These are phyloP conservation scores for Santalum album DNA, from an alignment of 164 flowering plant genomes.

Conservation along the genomic window DNA sequence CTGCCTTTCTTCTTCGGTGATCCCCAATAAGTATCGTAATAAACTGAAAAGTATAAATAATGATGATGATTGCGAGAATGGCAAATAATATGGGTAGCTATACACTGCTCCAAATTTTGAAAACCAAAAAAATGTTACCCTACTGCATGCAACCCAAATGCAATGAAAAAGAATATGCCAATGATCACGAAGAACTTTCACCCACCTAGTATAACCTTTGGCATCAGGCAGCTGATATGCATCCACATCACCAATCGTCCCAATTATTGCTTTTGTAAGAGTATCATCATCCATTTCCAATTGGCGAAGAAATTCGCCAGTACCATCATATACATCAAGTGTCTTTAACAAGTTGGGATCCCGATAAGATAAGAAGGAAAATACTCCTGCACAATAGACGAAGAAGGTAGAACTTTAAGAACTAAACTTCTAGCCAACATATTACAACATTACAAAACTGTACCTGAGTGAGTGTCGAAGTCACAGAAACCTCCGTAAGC, in stretches of 20 bases:
- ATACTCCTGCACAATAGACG: constrained; percentile 52
- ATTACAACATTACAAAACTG: neutral
- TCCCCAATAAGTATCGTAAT: constrained; percentile 65
- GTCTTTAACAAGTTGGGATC: constrained; percentile 97
- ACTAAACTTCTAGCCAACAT: neutral
- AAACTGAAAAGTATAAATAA: constrained; percentile 37
- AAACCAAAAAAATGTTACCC: neutral
- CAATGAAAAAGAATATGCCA: neutral
- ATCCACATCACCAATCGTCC: constrained; percentile 97
- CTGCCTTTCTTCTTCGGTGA: constrained; percentile 90
- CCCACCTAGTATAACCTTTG: constrained; percentile 94
- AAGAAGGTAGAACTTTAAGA: neutral
- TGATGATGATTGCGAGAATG: neutral
- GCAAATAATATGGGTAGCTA: too few species aligned
- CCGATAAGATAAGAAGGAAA: constrained; percentile 87
- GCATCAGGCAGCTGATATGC: constrained; percentile 97
- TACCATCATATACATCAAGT: constrained; percentile 83
- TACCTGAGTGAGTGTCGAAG: constrained; percentile 95
- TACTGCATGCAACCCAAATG: neutral
- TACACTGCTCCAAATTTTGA: neutral
- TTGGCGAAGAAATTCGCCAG: constrained; percentile 65
- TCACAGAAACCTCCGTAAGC: constrained; percentile 99
- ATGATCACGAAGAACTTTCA: neutral
- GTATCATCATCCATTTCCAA: constrained; percentile 83
- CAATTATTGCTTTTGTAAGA: constrained; percentile 93